phyloP scores from a whole-genome alignment of 768 basidiomycete species.

The Termitomyces sp. region DNA sequence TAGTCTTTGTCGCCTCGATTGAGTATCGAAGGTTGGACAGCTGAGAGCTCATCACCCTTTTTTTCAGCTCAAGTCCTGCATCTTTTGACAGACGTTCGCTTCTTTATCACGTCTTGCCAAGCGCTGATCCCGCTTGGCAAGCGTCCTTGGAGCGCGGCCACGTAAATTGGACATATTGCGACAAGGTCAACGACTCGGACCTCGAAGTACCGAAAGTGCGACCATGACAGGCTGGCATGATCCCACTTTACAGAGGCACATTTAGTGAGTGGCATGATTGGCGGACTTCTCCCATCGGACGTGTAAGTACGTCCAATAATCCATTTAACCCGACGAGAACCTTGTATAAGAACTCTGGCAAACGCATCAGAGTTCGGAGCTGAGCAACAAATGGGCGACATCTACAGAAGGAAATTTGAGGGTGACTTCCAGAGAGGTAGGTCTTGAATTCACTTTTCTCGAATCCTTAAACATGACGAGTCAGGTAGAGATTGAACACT shows the following conservation, averaged over 20 bases:
- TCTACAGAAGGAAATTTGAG: not conserved
- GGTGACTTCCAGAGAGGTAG: not conserved
- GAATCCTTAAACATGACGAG: not conserved
- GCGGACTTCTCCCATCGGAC: not conserved
- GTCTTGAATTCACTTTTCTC: not conserved
- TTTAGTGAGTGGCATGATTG: not conserved
- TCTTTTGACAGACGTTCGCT: not conserved
- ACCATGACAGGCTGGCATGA: not conserved
- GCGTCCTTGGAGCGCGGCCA: not conserved
- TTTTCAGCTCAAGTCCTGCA: not conserved
- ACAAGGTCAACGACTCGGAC: not conserved
- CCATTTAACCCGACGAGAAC: not conserved
- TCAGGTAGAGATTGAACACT: not conserved
- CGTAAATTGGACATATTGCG: not conserved
- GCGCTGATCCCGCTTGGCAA: not conserved
- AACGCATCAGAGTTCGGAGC: not conserved
- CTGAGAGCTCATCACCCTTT: no score
- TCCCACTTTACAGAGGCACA: not conserved
- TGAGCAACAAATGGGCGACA: not conserved
- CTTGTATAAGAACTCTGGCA: not conserved
- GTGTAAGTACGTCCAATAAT: not conserved
- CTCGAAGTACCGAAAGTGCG: not conserved
- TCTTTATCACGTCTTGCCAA: not conserved
- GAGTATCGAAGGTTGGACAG: not conserved
- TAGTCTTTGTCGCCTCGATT: not conserved